phyloP scores from a whole-genome alignment of 106 monocot species.

The Allium sativum region DNA sequence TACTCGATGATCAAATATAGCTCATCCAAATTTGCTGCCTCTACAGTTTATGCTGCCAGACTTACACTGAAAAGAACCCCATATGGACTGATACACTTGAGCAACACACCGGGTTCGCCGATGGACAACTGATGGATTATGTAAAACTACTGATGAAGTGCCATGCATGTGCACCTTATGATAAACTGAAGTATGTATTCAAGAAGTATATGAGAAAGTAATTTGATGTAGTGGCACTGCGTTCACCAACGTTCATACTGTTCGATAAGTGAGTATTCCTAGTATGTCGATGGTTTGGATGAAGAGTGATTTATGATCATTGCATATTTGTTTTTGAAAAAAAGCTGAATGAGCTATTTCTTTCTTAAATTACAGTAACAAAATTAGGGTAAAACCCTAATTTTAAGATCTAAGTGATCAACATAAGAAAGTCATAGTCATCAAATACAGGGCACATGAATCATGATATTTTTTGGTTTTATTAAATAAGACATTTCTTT shows the following conservation, averaged over 20 bases:
- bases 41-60: conserved; percentile 47
- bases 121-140: conserved; percentile 28
- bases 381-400: too few relatives aligned
- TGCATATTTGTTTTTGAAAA: too few relatives aligned
- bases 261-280: conserved; percentile 6
- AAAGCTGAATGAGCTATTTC: too few relatives aligned
- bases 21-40: conserved; percentile 50
- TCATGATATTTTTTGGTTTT: too few relatives aligned
- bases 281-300: too few relatives aligned
- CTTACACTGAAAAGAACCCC: conserved; percentile 45
- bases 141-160: conserved; percentile 17
- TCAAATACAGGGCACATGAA: too few relatives aligned
- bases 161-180: conserved; percentile 25
- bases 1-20: conserved; percentile 32
- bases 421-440: too few relatives aligned
- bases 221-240: conserved; percentile 29
- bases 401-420: too few relatives aligned
- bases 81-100: conserved; percentile 49
- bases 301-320: too few relatives aligned
- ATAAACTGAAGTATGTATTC: conserved; percentile 44
- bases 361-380: too few relatives aligned
- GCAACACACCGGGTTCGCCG: conserved; percentile 40
- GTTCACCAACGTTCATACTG: conserved; percentile 22
- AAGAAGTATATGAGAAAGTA: conserved; percentile 39
- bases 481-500: too few relatives aligned